Conservation (phyloP, 2,329 filamentous ascomycete species). For the Botrytis elliptica region DNA sequence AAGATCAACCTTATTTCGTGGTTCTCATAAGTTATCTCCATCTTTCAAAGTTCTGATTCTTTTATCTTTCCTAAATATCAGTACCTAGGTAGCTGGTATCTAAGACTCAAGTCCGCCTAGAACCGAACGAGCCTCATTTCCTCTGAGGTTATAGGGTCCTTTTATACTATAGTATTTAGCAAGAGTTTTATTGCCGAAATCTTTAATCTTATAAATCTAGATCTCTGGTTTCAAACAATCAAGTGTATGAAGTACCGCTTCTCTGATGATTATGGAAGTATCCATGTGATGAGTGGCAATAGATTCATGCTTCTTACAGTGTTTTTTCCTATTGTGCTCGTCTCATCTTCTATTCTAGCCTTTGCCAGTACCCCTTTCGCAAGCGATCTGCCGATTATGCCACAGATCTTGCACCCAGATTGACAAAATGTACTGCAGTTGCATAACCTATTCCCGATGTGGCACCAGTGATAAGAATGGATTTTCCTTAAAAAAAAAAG, state of each 20-base stretch:
- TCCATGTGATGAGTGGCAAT: not conserved
- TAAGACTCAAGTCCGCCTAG: too few relatives aligned
- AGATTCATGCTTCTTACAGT: slow-evolving; percentile 27
- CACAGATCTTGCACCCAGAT: slow-evolving; percentile 43
- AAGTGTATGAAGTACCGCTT: not conserved
- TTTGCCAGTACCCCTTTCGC: slow-evolving; percentile 43
- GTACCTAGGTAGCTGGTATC: too few relatives aligned
- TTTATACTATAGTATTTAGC: not conserved
- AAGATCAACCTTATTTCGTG: too few relatives aligned
- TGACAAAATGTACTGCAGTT: slow-evolving; percentile 43
- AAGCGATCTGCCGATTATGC: slow-evolving; percentile 43
- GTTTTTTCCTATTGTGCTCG: slow-evolving; percentile 25
- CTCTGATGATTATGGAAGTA: not conserved
- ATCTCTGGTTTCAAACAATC: not conserved
- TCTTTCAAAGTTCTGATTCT: too few relatives aligned
- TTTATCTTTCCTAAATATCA: too few relatives aligned
- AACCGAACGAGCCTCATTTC: too few relatives aligned
- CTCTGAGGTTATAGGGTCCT: not conserved
- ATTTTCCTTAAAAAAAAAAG: slow-evolving; percentile 33
- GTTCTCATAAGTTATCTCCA: too few relatives aligned
- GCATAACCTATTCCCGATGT: slow-evolving; percentile 45
- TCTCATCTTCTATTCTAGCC: slow-evolving; percentile 39
- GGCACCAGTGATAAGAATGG: slow-evolving; percentile 45
- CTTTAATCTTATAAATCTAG: not conserved
- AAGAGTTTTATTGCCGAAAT: not conserved